Conservation (phyloP, 139 green algal genomes). For the Chlamydomonas schloesseri region DNA sequence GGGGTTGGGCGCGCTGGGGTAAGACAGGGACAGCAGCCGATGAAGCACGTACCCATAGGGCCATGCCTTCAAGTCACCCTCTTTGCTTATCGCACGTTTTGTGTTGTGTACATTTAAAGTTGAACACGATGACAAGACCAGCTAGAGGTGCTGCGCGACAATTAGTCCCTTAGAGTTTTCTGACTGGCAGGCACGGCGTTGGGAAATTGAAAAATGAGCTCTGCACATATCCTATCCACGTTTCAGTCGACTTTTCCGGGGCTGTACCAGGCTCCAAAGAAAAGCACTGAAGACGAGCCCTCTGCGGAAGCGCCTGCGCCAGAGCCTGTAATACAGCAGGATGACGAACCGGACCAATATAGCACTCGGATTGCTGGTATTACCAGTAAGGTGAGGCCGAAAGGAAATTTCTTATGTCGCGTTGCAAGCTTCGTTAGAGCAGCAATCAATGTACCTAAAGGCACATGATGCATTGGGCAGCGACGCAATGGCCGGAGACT, state of each 20-base stretch:
- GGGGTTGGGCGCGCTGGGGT: no score
- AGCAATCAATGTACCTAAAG: no score
- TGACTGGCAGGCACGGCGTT: neutral
- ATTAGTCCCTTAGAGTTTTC: neutral
- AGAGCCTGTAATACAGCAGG: neutral
- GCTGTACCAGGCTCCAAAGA: neutral
- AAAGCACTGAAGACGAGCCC: neutral
- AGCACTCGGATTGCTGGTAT: constrained; percentile 32
- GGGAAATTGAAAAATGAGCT: constrained; percentile 29
- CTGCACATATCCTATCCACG: constrained; percentile 28
- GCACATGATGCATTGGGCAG: no score
- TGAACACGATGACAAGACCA: neutral
- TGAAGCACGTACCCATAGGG: no score
- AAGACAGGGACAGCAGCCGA: no score
- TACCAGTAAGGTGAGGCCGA: constrained; percentile 10
- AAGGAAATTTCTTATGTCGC: no score
- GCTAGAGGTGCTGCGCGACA: no score
- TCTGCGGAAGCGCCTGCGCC: neutral
- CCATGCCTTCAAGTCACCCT: no score
- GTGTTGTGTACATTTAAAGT: no score
- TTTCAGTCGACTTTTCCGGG: constrained; percentile 35
- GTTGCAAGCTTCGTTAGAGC: no score
- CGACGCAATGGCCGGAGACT: no score
- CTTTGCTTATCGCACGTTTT: no score
- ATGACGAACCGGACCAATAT: constrained; percentile 5